Base-by-base conservation (phyloP, 2,329 filamentous ascomycete genomes). In the Cytospora leucostoma region DNA sequence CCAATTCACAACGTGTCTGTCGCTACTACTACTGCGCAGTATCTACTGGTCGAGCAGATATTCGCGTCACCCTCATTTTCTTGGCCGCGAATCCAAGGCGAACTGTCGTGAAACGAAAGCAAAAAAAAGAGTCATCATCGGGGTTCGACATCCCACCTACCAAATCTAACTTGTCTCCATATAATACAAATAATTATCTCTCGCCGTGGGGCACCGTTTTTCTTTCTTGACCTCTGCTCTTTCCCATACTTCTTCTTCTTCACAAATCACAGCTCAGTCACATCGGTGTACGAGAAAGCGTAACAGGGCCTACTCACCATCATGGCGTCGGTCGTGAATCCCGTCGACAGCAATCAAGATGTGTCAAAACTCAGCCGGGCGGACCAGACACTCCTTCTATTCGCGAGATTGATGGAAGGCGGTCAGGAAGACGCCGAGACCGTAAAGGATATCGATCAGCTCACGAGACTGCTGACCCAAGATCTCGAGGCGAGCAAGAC, bases 321-420 rank as follows among this genome's bases (percentile, higher is more conserved):
- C 63, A 78, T 79, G 77, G 72, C 74, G 65, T 71, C 71, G 34
- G 70, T 73, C 56, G 72, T 71, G 59, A 74, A 75, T 56, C 69
- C 73, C 44, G 68, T 67, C 40, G 71, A 72, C 51, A 27, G 27
- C 27, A 27, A 27, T 3, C 70, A 73, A 44, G 72, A 67, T 40
- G 56, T 68, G 61, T 64, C 67, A 56, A 64, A 71, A 44, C 75
- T 75, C 76, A 64, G 66, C 70, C 56, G 84, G 77, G 77, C 84
- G 69, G 88, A 91, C 71, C 80, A 89, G 71, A 89, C 90, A 62
- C 85, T 89, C 71, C 85, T 96, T 63, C 88, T 94, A 69, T 86
- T 97, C 68, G 93, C 93, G 32, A 90, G 91, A 71, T 80, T 97
- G 69, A 96, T 97, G 88, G 92, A 96, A 74, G 92, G 92, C 52